Evolutionary conservation across 2,329 filamentous ascomycete species (phyloP).

Genomic region (Aspergillus caelatus): DNA sequence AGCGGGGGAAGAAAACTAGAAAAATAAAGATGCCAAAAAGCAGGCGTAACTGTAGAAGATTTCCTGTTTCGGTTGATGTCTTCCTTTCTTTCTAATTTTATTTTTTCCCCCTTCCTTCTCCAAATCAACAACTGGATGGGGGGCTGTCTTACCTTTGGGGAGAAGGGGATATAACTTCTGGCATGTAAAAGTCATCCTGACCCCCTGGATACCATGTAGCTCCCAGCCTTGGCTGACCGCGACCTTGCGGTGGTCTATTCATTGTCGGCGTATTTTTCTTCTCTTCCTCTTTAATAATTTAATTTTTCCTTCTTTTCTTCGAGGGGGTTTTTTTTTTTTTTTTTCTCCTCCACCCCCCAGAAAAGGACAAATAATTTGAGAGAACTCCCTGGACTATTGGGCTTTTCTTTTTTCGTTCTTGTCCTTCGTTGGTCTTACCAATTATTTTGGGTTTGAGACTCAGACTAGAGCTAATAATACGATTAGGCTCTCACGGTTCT

Average conservation of each 20-base stretch:
- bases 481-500: conserved; percentile 2
- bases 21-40: not conserved
- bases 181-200: conserved; percentile 70
- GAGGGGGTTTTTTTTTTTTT: conserved; percentile 5
- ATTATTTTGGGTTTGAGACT: conserved; percentile 1
- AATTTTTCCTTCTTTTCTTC: conserved; percentile 17
- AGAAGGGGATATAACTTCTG: conserved; percentile 69
- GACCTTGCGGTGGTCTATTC: conserved; percentile 42
- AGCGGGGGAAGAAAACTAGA: not conserved
- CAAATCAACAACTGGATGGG: conserved; percentile 7
- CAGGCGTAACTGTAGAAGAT: not conserved
- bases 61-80: not conserved
- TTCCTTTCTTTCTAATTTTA: conserved; percentile 5
- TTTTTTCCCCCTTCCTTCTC: not conserved
- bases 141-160: conserved; percentile 63
- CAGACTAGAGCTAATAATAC: conserved; percentile 5
- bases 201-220: conserved; percentile 71
- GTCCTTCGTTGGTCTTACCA: not conserved
- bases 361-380: not conserved
- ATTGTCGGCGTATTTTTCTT: conserved; percentile 27
- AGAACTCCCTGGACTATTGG: not conserved
- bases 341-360: not conserved
- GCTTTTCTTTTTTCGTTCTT: conserved; percentile 3
- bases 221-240: conserved; percentile 49
- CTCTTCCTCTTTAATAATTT: conserved; percentile 11